Conservation (phyloP, 2,329 filamentous ascomycete genomes). For the Fusarium armeniacum region DNA sequence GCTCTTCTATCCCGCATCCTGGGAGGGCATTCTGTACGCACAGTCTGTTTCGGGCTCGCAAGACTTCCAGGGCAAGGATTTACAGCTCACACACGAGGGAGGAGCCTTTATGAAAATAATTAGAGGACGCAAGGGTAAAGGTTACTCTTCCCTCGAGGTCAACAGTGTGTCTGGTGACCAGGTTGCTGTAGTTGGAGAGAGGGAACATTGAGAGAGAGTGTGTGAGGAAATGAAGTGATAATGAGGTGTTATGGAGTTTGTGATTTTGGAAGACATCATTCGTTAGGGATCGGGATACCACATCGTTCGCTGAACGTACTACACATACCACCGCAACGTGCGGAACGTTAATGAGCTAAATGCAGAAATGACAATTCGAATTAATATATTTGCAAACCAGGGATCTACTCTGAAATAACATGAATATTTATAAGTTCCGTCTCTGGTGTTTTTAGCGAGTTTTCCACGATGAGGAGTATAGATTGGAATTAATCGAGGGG, state of each 20-base stretch:
- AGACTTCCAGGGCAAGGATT: constrained; percentile 58
- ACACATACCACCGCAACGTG: neutral
- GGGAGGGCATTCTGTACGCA: constrained; percentile 63
- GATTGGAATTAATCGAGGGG: neutral
- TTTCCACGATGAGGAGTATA: neutral
- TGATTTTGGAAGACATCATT: constrained; percentile 19
- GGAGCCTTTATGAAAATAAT: constrained; percentile 52
- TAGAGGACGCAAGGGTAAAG: constrained; percentile 60
- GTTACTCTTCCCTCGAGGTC: constrained; percentile 53
- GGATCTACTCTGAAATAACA: neutral
- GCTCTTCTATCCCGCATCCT: constrained; percentile 63
- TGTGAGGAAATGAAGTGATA: neutral
- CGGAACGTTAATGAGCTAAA: constrained; percentile 3
- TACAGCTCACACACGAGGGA: constrained; percentile 56
- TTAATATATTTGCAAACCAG: neutral
- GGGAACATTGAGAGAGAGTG: neutral
- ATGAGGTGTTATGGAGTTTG: constrained; percentile 27
- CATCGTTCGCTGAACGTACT: constrained; percentile 23
- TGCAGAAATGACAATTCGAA: neutral
- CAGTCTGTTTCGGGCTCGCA: constrained; percentile 59
- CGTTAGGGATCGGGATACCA: constrained; percentile 32
- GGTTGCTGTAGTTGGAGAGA: constrained; percentile 48
- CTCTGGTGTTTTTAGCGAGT: neutral
- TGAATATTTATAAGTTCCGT: neutral
- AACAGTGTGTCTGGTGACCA: constrained; percentile 53